Evolutionary conservation across 2,329 filamentous ascomycete genomes (phyloP), one percentile per base, ranked within the genome.

Genomic region (Pseudocercospora fuligena): DNA sequence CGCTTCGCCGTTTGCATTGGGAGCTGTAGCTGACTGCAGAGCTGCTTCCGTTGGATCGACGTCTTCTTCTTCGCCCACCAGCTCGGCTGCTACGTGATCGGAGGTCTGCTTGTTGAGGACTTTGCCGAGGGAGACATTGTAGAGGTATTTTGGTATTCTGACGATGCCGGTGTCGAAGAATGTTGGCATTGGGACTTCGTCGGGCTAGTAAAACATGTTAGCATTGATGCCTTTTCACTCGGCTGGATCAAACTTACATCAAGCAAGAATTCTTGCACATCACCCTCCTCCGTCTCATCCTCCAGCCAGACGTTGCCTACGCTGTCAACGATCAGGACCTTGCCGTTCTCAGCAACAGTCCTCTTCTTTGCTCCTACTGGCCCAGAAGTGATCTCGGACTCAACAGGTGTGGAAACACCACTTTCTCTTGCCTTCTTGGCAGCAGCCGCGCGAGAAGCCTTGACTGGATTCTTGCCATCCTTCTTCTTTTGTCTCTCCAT

Each of bases 291-390:
- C 60, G 93, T 92, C 74, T 92, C 87, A 76, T 97, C 92, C 80
- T 98, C 94, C n/a, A 99, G 84, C 77, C 92, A 99, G 12, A 99
- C 95, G 73, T 97, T 93, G 29, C 95, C 95, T 9, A 90, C 84
- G 0, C 92, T 92, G 80, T 99, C 94, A 3, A 99, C 95, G 64
- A 99, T 90, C 43, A 99, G 84, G 0, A 97, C 86, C 83, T 98
- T 99, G 72, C 95, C 95, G 74, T 99, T 99, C 83, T 97, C 91
- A 2, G 94, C 94, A 27, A 94, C 88, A 16, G 98, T 92, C 40
- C 92, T 87, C 85, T 94, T 97, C 81, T 92, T 92, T 36, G 90
- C 85, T 21, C 94, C 93, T 43, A 89, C 87, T 1, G 92, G 88
- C 11, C 88, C 88, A 62, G 84, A 79, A 5, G 82, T 79, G 74